Percentiles rank a stretch among this genome's conserved stretches.
These are phyloP conservation scores for Mycena citricolor DNA, from an alignment of 1,284 basidiomycete species.

Conservation along the genomic window DNA sequence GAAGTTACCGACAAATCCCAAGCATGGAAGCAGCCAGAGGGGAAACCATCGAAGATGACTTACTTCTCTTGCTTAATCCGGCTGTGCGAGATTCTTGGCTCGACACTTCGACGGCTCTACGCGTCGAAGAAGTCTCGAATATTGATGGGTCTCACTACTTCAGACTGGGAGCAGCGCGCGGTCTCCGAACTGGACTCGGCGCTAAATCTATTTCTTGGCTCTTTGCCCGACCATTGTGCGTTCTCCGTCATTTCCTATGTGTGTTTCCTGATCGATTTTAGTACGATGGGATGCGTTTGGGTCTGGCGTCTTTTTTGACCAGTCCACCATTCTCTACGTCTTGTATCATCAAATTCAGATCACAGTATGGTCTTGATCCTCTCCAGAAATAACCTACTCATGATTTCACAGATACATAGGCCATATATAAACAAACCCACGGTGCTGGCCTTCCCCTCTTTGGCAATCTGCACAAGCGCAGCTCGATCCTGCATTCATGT, in stretches of 20 bases:
- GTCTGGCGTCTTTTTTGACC: conserved; percentile 54
- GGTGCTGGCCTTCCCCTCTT: conserved; percentile 52
- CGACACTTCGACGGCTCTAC: conserved; percentile 38
- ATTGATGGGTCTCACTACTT: conserved; percentile 49
- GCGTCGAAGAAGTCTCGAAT: conserved; percentile 51
- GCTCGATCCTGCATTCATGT: conserved; percentile 63
- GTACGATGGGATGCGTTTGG: conserved; percentile 65
- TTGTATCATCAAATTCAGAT: conserved; percentile 66
- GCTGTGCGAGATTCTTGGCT: conserved; percentile 62
- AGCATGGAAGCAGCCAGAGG: conserved; percentile 48
- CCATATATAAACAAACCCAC: conserved; percentile 43
- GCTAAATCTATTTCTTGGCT: conserved; percentile 67
- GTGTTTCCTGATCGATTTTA: conserved; percentile 23
- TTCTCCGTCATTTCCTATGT: conserved; percentile 27
- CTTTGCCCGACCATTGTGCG: conserved; percentile 57
- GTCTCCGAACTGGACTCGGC: conserved; percentile 66
- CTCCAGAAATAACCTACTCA: too few species aligned
- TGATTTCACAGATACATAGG: conserved; percentile 32
- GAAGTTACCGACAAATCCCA: conserved; percentile 38
- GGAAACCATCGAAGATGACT: conserved; percentile 49
- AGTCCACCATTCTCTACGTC: conserved; percentile 58
- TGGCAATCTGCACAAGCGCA: conserved; percentile 71
- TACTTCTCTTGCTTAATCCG: conserved; percentile 61
- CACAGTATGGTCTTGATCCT: conserved; percentile 15
- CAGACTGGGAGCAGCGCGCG: conserved; percentile 49